Evolutionary conservation across 371 early-diverging fungal species (phyloP).

Genomic region (Mucor saturninus): DNA sequence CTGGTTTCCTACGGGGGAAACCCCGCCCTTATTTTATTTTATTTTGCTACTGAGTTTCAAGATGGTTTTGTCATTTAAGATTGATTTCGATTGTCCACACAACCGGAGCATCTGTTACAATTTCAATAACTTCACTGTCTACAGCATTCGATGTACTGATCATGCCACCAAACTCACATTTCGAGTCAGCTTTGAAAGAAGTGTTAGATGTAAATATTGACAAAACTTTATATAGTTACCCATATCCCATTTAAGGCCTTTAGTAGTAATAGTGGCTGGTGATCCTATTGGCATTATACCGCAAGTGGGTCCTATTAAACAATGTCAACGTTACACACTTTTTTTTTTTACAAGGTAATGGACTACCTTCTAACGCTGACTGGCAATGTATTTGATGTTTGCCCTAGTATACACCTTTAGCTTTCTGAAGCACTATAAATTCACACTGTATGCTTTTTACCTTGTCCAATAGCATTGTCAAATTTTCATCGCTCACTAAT

Average conservation of each 20-base stretch:
- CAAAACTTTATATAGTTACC: constrained; percentile 47
- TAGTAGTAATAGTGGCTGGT: constrained; percentile 64
- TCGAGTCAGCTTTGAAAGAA: constrained; percentile 44
- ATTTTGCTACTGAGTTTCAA: constrained; percentile 16
- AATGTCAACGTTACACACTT: neutral
- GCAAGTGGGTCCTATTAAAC: constrained; percentile 75
- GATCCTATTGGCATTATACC: constrained; percentile 87
- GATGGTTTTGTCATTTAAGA: constrained; percentile 8
- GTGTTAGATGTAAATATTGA: too few species aligned
- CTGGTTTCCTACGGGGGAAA: neutral
- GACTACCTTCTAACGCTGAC: constrained; percentile 64
- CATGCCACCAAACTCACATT: constrained; percentile 69
- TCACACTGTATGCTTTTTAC: constrained; percentile 39
- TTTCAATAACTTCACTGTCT: constrained; percentile 54
- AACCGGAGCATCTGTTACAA: constrained; percentile 71
- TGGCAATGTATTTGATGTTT: constrained; percentile 70
- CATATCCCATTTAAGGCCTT: constrained; percentile 87
- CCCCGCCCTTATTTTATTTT: constrained; percentile 3
- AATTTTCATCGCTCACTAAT: constrained; percentile 72
- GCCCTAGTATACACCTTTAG: constrained; percentile 44
- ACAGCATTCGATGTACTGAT: constrained; percentile 83
- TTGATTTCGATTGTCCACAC: constrained; percentile 81
- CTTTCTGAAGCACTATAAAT: too few species aligned
- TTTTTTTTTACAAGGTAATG: neutral
- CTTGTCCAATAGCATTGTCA: constrained; percentile 71